Conservation (phyloP, 2,329 filamentous ascomycete species). For the Apiospora marii region DNA sequence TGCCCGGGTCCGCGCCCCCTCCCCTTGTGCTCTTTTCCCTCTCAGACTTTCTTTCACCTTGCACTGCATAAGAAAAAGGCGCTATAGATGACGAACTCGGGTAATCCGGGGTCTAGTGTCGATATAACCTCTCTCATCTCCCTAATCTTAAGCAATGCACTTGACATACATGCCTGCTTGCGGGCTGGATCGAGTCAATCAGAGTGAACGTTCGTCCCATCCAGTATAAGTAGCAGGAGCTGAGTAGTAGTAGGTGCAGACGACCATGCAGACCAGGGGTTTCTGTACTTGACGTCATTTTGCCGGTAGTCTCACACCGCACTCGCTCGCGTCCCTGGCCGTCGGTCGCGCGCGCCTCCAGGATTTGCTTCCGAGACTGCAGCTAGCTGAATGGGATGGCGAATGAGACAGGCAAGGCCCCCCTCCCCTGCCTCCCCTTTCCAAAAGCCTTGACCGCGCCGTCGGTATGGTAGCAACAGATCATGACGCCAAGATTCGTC, state of each 20-base stretch:
- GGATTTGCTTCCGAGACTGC: slow-evolving; percentile 1
- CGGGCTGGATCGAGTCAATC: not conserved
- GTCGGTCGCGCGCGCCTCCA: not conserved
- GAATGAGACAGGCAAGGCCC: not conserved
- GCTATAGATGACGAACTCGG: not conserved
- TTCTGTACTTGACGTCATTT: slow-evolving; percentile 8
- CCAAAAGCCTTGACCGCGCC: not conserved
- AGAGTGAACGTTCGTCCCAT: not conserved
- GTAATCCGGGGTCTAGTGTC: slow-evolving; percentile 13
- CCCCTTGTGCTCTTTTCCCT: not conserved
- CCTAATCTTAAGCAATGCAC: not conserved
- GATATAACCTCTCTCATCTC: slow-evolving; percentile 5
- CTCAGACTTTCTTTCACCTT: not conserved
- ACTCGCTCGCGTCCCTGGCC: slow-evolving; percentile 2
- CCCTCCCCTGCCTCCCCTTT: too few relatives aligned
- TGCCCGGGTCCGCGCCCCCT: not conserved
- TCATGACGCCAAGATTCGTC: not conserved
- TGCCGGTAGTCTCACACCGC: slow-evolving; percentile 9
- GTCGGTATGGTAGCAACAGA: not conserved
- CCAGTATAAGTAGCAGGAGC: not conserved
- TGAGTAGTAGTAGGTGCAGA: not conserved
- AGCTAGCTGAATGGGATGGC: not conserved
- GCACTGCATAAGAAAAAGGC: not conserved
- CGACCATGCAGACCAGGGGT: not conserved
- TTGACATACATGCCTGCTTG: not conserved